Base-by-base conservation (phyloP, 805 yeast genomes). In the Zygoascus tannicola region DNA sequence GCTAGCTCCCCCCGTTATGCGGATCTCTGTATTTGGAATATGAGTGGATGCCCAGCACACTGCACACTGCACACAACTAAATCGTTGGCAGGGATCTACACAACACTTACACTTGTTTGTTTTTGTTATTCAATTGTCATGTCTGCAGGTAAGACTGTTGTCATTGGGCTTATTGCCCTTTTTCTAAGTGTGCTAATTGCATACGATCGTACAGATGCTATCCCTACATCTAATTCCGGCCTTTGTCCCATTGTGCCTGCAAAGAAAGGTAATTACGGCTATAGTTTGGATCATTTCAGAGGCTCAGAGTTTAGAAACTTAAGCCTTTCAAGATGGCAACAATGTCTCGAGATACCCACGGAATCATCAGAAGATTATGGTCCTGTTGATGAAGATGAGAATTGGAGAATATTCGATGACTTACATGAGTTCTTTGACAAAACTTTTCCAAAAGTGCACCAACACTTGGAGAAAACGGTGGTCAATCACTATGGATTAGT, bases 401-500 rank as follows among this genome's bases (percentile, higher is more conserved):
- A 68, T 22, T 76, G 78, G 68, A 64, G 66, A 30, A 53, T 65
- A 19, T 75, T 75, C 47, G 48, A 50, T 20, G 56, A 64, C 4
- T 73, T 81, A 48, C 82, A 79, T 49, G 55, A 58, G 3, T 80
- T 72, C 55, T 63, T 82, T 46, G 66, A 68, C 44, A 49, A 58
- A 16, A 63, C 75, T 3, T 82, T 76, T 59, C 85, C 87, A 0
- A 50, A 61, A 20, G 71, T 75, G 3, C 71, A 74, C 50, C 46
- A 62, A 22, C 55, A 66, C 14, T 61, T 79, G 44, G 64, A 71
- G 36, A 67, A 78, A n/a, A 74, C 70, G 47, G 68, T 62, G n/a
- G 74, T 81, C 43, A 81, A 81, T 58, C 66, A 73, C 4, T 73
- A 74, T 49, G 85, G 82, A 2, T 63, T 84, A 44, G 67, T 84